phyloP scores from a whole-genome alignment of 2,329 filamentous ascomycete species.

The Grosmannia clavigera region DNA sequence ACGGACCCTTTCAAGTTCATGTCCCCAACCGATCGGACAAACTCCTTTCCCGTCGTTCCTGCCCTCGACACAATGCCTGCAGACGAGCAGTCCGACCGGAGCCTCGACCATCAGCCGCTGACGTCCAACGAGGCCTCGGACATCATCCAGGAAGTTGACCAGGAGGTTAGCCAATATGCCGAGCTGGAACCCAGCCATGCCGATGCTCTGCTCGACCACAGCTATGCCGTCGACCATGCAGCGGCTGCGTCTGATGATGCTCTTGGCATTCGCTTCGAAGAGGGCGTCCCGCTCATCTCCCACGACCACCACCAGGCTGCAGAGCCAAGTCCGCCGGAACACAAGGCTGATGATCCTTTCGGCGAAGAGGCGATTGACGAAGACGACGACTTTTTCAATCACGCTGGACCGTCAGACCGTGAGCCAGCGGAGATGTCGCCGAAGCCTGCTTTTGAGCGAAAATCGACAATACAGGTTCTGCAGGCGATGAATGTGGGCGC shows the following conservation, averaged over 20 bases:
- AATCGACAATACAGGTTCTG: conserved; percentile 57
- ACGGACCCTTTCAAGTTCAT: conserved; percentile 50
- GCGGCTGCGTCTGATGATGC: conserved; percentile 30
- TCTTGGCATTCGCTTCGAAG: conserved; percentile 51
- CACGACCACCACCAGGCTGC: conserved; percentile 19
- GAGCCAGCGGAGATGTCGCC: not conserved
- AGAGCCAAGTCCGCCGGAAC: not conserved
- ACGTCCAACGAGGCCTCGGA: conserved; percentile 39
- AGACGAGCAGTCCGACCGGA: conserved; percentile 15
- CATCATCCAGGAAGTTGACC: conserved; percentile 34
- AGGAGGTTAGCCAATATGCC: conserved; percentile 21
- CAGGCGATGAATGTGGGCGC: conserved; percentile 29
- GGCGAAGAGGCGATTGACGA: conserved; percentile 34
- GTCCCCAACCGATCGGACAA: conserved; percentile 43
- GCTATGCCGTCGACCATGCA: conserved; percentile 30
- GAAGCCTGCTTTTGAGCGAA: conserved; percentile 40
- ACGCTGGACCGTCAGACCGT: conserved; percentile 23
- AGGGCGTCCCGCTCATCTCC: conserved; percentile 52
- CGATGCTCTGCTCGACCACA: not conserved
- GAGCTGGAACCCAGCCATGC: not conserved
- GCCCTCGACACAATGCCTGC: conserved; percentile 22
- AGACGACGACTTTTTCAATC: conserved; percentile 50
- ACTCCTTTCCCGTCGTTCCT: conserved; percentile 50
- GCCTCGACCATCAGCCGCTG: conserved; percentile 21
- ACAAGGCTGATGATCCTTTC: conserved; percentile 19